A percentile compares a stretch with the other conserved stretches of the same genome.
Conservation (phyloP, 768 basidiomycete species). For the Hemileccinum rubropunctum region DNA sequence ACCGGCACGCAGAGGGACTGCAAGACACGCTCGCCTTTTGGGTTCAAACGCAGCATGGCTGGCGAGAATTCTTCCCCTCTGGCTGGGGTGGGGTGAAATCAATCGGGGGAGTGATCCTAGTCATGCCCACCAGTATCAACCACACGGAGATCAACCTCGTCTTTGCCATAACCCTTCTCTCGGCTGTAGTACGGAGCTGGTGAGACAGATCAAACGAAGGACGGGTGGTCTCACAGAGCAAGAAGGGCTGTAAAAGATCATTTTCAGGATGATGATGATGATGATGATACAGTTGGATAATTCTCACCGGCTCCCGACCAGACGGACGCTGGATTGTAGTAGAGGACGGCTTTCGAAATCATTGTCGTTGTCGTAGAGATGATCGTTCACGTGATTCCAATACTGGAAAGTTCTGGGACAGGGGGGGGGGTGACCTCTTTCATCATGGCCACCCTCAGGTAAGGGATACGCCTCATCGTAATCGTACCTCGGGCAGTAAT, state of each 20-base stretch:
- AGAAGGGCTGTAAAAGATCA: slow-evolving; percentile 42
- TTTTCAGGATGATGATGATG: not conserved
- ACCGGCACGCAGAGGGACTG: slow-evolving; percentile 5
- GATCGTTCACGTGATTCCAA: slow-evolving; percentile 22
- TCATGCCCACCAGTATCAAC: slow-evolving; percentile 57
- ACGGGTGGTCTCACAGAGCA: slow-evolving; percentile 44
- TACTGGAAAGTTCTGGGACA: slow-evolving; percentile 27
- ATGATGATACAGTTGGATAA: no score
- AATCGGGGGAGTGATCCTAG: not conserved
- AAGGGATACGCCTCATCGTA: not conserved
- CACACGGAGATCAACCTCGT: slow-evolving; percentile 68
- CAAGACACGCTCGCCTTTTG: slow-evolving; percentile 49
- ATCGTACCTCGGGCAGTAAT: not conserved
- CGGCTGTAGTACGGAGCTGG: slow-evolving; percentile 29
- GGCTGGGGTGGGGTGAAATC: slow-evolving; percentile 36
- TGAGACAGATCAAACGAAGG: not conserved
- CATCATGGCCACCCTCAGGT: slow-evolving; percentile 31
- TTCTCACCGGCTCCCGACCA: slow-evolving; percentile 67
- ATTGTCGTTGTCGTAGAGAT: not conserved
- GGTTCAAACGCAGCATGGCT: slow-evolving; percentile 73
- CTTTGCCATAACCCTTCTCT: slow-evolving; percentile 83
- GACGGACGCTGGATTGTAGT: slow-evolving; percentile 57
- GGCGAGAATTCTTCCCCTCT: slow-evolving; percentile 80
- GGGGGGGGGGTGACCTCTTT: slow-evolving; percentile 3
- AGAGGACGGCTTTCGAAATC: slow-evolving; percentile 78